Conservation (phyloP, 1,139 yeast species). For the Magnusiomyces fungicola region DNA sequence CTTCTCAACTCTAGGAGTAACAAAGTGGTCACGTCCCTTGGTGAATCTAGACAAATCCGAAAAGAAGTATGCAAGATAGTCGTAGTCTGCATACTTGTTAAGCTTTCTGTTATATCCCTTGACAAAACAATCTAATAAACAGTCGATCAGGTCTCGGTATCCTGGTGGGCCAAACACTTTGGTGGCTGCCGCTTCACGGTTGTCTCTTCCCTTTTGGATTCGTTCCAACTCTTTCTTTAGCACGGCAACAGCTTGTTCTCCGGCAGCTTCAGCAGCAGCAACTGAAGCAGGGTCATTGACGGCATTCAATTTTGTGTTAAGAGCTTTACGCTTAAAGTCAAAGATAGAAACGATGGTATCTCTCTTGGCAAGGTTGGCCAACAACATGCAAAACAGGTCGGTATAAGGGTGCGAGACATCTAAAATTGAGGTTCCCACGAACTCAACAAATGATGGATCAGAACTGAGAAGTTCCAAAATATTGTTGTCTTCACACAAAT, state of each 20-base stretch:
- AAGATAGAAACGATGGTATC: slow-evolving; percentile 55
- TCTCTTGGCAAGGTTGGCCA: slow-evolving; percentile 78
- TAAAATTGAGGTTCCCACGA: slow-evolving; percentile 47
- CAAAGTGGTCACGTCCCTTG: slow-evolving; percentile 65
- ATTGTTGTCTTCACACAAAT: slow-evolving; percentile 65
- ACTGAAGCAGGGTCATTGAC: slow-evolving; percentile 7
- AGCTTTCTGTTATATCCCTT: slow-evolving; percentile 69
- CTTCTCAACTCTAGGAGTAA: slow-evolving; percentile 58
- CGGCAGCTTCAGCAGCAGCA: slow-evolving; percentile 11
- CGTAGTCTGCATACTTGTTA: slow-evolving; percentile 67
- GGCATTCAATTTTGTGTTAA: slow-evolving; percentile 2
- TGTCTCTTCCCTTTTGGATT: slow-evolving; percentile 3
- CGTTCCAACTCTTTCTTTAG: slow-evolving; percentile 13
- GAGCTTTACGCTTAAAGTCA: slow-evolving; percentile 34
- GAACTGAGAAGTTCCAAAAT: slow-evolving; percentile 53
- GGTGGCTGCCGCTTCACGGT: slow-evolving; percentile 4
- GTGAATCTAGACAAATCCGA: slow-evolving; percentile 77
- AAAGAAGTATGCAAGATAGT: slow-evolving; percentile 80
- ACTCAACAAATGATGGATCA: slow-evolving; percentile 54
- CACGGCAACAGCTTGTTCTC: slow-evolving; percentile 11
- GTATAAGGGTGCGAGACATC: slow-evolving; percentile 58
- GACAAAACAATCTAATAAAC: slow-evolving; percentile 85
- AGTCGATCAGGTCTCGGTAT: slow-evolving; percentile 61
- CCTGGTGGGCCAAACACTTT: slow-evolving; percentile 9
- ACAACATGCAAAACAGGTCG: slow-evolving; percentile 74